phyloP scores from a whole-genome alignment of 2,329 filamentous ascomycete genomes.

The Cladosporium cucumerinum region DNA sequence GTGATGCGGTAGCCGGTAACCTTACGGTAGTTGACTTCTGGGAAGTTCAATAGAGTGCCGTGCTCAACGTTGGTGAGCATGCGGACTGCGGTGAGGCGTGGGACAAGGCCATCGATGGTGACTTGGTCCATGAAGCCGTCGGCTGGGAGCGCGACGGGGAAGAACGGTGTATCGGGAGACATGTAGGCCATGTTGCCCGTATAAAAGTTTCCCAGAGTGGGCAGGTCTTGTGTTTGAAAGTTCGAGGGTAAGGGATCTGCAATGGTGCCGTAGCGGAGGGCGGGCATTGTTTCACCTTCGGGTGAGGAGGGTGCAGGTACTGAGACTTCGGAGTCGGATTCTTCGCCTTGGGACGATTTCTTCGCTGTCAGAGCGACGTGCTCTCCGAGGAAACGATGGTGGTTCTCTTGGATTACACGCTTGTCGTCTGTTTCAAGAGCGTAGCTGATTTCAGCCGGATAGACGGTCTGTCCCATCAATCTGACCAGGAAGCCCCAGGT shows the following conservation, averaged over 20 bases:
- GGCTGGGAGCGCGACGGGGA: slow-evolving; percentile 73
- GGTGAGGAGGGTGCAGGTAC: slow-evolving; percentile 9
- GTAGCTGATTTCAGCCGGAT: slow-evolving; percentile 84
- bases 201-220: slow-evolving; percentile 88
- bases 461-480: slow-evolving; percentile 70
- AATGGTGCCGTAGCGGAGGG: slow-evolving; percentile 73
- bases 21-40: slow-evolving; percentile 76
- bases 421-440: slow-evolving; percentile 80
- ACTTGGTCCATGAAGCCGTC: slow-evolving; percentile 87
- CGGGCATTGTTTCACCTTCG: slow-evolving; percentile 55
- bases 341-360: slow-evolving; percentile 18
- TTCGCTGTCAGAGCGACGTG: slow-evolving; percentile 29
- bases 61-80: slow-evolving; percentile 70
- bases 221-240: slow-evolving; percentile 71
- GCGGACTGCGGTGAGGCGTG: slow-evolving; percentile 61
- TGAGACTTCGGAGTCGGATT: slow-evolving; percentile 3
- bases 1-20: slow-evolving; percentile 82
- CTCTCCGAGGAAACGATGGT: slow-evolving; percentile 23
- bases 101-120: slow-evolving; percentile 72
- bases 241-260: slow-evolving; percentile 70
- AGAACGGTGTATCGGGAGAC: slow-evolving; percentile 83
- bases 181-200: slow-evolving; percentile 94
- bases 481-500: slow-evolving; percentile 78
- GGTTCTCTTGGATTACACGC: slow-evolving; percentile 63
- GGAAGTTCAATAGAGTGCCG: slow-evolving; percentile 74